Evolutionary conservation across 495 filamentous ascomycete genomes (phyloP), one percentile per base, ranked within the genome.

Genomic region (Aspergillus indologenus): DNA sequence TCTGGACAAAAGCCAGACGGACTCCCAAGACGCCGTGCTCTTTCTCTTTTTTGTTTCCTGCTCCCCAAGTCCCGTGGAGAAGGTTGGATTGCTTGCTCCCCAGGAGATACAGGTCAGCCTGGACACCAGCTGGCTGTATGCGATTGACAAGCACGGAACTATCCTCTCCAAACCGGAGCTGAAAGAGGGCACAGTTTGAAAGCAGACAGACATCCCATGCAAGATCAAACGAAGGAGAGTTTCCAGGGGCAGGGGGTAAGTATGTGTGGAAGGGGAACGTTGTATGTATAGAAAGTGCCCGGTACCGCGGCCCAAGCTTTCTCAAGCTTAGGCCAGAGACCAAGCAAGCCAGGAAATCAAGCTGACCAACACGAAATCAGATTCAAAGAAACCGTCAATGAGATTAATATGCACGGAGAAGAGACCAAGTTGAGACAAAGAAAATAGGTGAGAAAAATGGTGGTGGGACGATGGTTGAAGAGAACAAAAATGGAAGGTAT

Each of bases 11-110:
- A 63, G 69, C 65, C 64, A 74, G 62, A 67, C 67, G 61, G 70
- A 74, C 71, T 71, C 71, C 70, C 62, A 68, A 14, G 69, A 71
- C 71, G 72, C 74, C 73, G 61, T 63, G 60, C 54, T 63, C 57
- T 52, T 57, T 49, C 43, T 49, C 20, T 21, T 46, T 56, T 34
- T 47, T 34, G 23, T n/a, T n/a, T n/a, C 42, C 44, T 14, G 18
- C 22, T 42, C 40, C 31, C 15, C 21, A 21, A 8, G n/a, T 29
- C 29, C 18, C 18, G 26, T 47, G 44, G 42, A 18, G 31, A 17
- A n/a, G n/a, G n/a, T 18, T 45, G 3, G 23, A 20, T 47, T 9
- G 47, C 11, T 52, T 20, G 20, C 44, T 43, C 14, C n/a, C 19
- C 52, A 47, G 4, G 12, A 45, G 52, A 45, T 56, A 44, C 26